Evolutionary conservation across 2,329 filamentous ascomycete species (phyloP).

Genomic region (Periconia macrospinosa): DNA sequence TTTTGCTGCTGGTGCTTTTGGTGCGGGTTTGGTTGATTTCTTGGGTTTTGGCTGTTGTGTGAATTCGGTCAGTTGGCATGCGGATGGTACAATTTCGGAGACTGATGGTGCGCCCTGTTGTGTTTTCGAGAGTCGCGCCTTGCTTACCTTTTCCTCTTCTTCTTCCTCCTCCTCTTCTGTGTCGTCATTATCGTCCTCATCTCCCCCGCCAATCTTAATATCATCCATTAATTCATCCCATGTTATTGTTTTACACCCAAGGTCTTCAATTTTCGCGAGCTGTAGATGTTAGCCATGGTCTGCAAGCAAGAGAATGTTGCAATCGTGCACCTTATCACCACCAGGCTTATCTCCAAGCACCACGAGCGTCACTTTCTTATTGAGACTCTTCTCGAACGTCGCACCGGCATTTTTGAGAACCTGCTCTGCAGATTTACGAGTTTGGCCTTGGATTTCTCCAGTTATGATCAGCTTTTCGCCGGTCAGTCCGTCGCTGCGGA

Average conservation of each 20-base stretch:
- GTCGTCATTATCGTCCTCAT: slow-evolving; percentile 8
- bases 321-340: slow-evolving; percentile 65
- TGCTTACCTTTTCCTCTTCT: slow-evolving; percentile 15
- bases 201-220: slow-evolving; percentile 19
- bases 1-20: slow-evolving; percentile 1
- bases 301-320: not conserved
- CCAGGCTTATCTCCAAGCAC: slow-evolving; percentile 87
- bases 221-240: slow-evolving; percentile 72
- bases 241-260: slow-evolving; percentile 82
- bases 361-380: slow-evolving; percentile 51
- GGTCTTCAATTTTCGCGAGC: slow-evolving; percentile 74
- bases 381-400: slow-evolving; percentile 23
- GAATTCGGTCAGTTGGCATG: too few relatives aligned
- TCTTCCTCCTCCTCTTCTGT: slow-evolving; percentile 15
- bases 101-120: too few relatives aligned
- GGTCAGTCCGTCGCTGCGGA: slow-evolving; percentile 15
- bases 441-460: slow-evolving; percentile 19
- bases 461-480: slow-evolving; percentile 19
- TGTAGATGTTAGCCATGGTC: not conserved
- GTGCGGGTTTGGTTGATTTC: slow-evolving; percentile 8
- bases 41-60: slow-evolving; percentile 10
- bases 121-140: too few relatives aligned
- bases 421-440: slow-evolving; percentile 14
- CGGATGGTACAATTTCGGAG: too few relatives aligned
- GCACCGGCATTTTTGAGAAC: slow-evolving; percentile 21